Evolutionary conservation across 2,329 filamentous ascomycete genomes (phyloP).

Genomic region (Lanzia echinophila): DNA sequence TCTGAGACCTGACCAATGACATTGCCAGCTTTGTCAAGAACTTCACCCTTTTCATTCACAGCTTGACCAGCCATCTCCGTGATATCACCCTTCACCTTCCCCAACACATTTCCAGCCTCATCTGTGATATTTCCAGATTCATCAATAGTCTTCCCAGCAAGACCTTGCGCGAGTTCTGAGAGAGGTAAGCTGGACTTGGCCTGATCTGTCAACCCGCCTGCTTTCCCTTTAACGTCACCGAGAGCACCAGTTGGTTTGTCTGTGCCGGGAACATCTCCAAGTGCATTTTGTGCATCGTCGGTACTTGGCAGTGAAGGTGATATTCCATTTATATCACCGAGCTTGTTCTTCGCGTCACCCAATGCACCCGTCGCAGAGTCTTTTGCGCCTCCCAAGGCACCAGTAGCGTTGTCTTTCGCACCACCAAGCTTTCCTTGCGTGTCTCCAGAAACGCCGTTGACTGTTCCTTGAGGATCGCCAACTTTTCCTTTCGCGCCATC

Average conservation of each 20-base stretch:
- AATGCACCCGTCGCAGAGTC: neutral
- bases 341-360: neutral
- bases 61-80: slow-evolving; percentile 43
- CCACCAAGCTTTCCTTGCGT: neutral
- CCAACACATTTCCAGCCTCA: slow-evolving; percentile 47
- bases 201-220: neutral
- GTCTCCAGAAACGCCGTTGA: neutral
- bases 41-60: slow-evolving; percentile 51
- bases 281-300: neutral
- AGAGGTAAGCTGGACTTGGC: neutral
- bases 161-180: slow-evolving; percentile 14
- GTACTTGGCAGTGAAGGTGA: neutral
- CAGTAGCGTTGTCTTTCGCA: neutral
- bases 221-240: slow-evolving; percentile 1
- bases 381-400: neutral
- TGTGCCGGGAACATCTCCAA: neutral
- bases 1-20: neutral
- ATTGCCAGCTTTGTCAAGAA: slow-evolving; percentile 35
- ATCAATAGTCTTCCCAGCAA: slow-evolving; percentile 66
- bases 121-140: slow-evolving; percentile 60
- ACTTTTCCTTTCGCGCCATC: neutral
- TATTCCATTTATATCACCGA: neutral
- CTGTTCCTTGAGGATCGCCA: neutral
- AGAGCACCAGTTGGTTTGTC: neutral
- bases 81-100: slow-evolving; percentile 44